Evolutionary conservation across 129 eudicot genomes (phyloP), one percentile per base, ranked within the genome.

Genomic region (Flaveria bidentis): DNA sequence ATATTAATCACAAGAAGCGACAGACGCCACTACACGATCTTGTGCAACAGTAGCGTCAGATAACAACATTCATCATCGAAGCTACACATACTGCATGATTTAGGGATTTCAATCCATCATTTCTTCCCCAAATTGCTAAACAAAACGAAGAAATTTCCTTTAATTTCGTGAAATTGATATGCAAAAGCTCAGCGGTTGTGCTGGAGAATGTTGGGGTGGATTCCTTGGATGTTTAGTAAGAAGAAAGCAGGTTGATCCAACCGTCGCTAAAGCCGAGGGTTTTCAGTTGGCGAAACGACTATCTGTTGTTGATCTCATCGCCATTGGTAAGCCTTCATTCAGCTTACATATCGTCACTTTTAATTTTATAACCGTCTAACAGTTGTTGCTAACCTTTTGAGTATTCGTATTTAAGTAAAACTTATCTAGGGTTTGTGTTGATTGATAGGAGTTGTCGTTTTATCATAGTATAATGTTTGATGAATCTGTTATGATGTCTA

Each of bases 231-330:
- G 89, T 72, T 78, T 88, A 63, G 85, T 88, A 15, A 90, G 98
- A 81, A 86, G 98, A 69, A 93, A 93, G 58, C 90, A 88, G 87
- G 98, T 93, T 26, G 98, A 93, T 85, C 83, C 92, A 36, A 68
- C 82, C 0, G 83, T 78, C 57, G 70, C 84, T 44, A 85, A 84
- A 45, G 77, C 84, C 17, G 75, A 76, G 49, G 91, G 74, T 71
- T 67, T 63, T 82, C 96, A 90, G 75, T 86, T 93, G 78, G 98
- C 98, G 2, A 90, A 90, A 79, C 92, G 89, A 33, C 76, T 93
- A 44, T 83, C 98, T 66, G 82, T 90, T 69, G 75, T 90, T 82
- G 97, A 93, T 70, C 91, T 93, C 26, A 88, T 93, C 76, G 97
- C 96, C 62, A 88, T 93, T 20, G 98, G 98, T 93, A 82, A 52